Percentiles rank a stretch among this genome's conserved stretches.
phyloP scores from a whole-genome alignment of 164 flowering plant genomes.

The Berberis thunbergii region DNA sequence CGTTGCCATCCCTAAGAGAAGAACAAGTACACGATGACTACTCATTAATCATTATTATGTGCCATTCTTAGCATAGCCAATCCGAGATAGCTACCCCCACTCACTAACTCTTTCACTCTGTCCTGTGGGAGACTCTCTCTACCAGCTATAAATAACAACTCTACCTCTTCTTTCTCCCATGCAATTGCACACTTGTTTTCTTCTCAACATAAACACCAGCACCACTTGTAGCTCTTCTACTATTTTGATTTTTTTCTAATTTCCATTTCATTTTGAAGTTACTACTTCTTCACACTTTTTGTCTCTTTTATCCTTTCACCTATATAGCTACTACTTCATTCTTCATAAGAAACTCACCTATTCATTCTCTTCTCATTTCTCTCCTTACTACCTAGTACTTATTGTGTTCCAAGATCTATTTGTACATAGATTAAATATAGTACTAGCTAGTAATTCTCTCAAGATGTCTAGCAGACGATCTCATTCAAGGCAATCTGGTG shows the following conservation, averaged over 20 bases:
- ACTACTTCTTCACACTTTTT: no score
- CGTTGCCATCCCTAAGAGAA: no score
- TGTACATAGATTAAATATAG: not conserved
- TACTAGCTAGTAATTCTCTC: not conserved
- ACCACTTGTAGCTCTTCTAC: conserved; percentile 2
- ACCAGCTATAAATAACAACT: conserved; percentile 4
- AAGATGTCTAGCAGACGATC: conserved; percentile 85
- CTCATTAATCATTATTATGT: no score
- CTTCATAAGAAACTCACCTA: not conserved
- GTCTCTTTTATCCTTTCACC: not conserved
- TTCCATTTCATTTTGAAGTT: no score
- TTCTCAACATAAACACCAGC: conserved; percentile 3
- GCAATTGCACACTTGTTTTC: conserved; percentile 6
- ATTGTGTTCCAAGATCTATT: not conserved
- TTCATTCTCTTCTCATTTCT: not conserved
- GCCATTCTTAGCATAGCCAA: no score
- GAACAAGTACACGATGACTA: no score
- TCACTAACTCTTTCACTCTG: no score
- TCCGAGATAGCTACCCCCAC: no score
- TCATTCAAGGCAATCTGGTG: conserved; percentile 56
- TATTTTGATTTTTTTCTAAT: not conserved
- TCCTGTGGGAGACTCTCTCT: not conserved
- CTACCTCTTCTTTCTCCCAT: conserved; percentile 11
- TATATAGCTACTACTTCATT: not conserved
- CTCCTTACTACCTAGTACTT: not conserved